Evolutionary conservation across 2,329 filamentous ascomycete genomes (phyloP).

Genomic region (Elsinoe australis): DNA sequence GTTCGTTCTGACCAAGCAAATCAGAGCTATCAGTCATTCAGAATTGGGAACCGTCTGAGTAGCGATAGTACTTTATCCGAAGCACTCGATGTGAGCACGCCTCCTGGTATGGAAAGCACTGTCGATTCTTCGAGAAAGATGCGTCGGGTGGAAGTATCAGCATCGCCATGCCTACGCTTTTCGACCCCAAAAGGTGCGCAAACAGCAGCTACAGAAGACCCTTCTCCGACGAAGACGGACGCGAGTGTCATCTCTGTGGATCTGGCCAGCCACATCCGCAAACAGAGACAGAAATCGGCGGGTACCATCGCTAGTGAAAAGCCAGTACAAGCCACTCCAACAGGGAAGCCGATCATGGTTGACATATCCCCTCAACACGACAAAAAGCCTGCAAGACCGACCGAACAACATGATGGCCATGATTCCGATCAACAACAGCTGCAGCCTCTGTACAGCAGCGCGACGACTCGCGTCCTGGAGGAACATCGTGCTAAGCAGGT

Average conservation of each 20-base stretch:
- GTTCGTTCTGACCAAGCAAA: not conserved
- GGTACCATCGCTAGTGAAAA: too few species aligned
- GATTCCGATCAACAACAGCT: too few species aligned
- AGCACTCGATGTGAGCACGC: slow-evolving; percentile 9
- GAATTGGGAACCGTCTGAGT: too few species aligned
- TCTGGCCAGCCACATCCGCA: too few species aligned
- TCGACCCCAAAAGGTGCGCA: not conserved
- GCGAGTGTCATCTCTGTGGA: not conserved
- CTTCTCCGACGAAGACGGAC: not conserved
- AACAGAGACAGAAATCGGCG: too few species aligned
- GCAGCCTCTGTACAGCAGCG: not conserved
- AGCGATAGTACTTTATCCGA: slow-evolving; percentile 7
- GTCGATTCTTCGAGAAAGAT: slow-evolving; percentile 2
- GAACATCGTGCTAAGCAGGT: not conserved
- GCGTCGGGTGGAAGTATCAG: not conserved
- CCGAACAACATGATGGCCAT: too few species aligned
- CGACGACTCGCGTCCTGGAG: not conserved
- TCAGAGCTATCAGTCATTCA: too few species aligned
- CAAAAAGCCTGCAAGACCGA: too few species aligned
- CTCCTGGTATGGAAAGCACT: not conserved
- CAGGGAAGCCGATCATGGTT: too few species aligned
- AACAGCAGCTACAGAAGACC: not conserved
- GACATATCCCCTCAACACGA: slow-evolving; percentile 1
- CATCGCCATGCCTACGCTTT: not conserved
- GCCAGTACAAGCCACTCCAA: too few species aligned